A percentile compares a stretch with the other conserved stretches of the same genome.
Evolutionary conservation across 2,329 filamentous ascomycete species (phyloP).

Genomic region (Neonectria ditissima): DNA sequence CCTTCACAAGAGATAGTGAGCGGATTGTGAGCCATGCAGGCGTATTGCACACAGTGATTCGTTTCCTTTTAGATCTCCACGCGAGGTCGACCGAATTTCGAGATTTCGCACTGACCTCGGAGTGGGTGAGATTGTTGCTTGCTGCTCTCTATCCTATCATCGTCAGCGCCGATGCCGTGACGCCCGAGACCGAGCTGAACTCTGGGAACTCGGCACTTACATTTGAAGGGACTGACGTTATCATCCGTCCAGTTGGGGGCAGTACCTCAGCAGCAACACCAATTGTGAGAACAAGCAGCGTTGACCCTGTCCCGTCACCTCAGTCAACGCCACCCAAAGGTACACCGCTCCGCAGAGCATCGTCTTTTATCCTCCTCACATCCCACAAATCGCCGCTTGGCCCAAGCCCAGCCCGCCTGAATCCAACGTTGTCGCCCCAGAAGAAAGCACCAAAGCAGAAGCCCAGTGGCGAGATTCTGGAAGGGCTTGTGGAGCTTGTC

Average conservation of each 20-base stretch:
- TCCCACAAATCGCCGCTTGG: conserved; percentile 71
- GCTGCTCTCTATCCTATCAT: conserved; percentile 87
- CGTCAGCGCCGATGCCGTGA: conserved; percentile 86
- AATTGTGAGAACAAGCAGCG: conserved; percentile 78
- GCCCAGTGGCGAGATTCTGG: conserved; percentile 77
- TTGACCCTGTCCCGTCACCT: conserved; percentile 62
- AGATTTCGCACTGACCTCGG: conserved; percentile 83
- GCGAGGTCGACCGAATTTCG: conserved; percentile 80
- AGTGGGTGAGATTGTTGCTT: conserved; percentile 84
- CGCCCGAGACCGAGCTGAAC: conserved; percentile 86
- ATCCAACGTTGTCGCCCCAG: conserved; percentile 50
- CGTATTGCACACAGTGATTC: conserved; percentile 80
- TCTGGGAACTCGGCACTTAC: conserved; percentile 83
- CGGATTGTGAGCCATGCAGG: conserved; percentile 65
- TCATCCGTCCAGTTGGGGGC: conserved; percentile 76
- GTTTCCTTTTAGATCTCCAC: conserved; percentile 84
- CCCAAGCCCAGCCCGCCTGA: conserved; percentile 72
- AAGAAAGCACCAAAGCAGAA: conserved; percentile 62
- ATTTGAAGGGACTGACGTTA: conserved; percentile 87
- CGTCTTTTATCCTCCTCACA: conserved; percentile 91
- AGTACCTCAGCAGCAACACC: conserved; percentile 70
- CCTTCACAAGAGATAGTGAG: conserved; percentile 56
- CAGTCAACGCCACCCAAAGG: conserved; percentile 63
- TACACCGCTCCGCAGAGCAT: conserved; percentile 79
- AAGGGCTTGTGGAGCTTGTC: conserved; percentile 81